Percentiles rank a stretch among this genome's conserved stretches.
phyloP scores from a whole-genome alignment of 306 rosid genomes.

The Rosa rugosa region DNA sequence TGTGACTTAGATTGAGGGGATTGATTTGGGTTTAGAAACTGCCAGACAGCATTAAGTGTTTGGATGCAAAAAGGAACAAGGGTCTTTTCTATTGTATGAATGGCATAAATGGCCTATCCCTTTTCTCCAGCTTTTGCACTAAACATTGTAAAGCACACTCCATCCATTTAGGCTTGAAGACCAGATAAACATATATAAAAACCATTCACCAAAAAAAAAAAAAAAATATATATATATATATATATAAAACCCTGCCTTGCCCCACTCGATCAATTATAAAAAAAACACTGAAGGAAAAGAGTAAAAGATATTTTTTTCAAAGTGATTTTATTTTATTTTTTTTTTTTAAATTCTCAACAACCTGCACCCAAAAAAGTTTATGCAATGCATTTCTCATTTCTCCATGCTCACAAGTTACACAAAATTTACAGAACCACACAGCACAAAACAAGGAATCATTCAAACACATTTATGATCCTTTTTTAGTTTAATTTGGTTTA shows the following conservation, averaged over 20 bases:
- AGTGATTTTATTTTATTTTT: background rate
- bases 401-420: constrained; percentile 1
- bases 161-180: background rate
- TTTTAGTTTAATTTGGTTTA: background rate
- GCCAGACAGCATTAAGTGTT: background rate
- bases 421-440: background rate
- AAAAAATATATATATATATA: too few relatives aligned
- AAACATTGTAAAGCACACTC: constrained; percentile 10
- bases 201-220: too few relatives aligned
- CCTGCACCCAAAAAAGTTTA: background rate
- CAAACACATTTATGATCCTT: background rate
- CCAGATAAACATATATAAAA: background rate
- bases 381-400: background rate
- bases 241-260: constrained; percentile 5
- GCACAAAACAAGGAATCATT: background rate
- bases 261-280: constrained; percentile 4
- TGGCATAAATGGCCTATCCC: background rate
- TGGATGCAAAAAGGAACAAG: background rate
- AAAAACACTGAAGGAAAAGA: background rate
- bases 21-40: constrained; percentile 3
- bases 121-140: constrained; percentile 19
- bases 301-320: background rate
- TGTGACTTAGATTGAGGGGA: background rate
- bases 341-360: background rate
- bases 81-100: background rate